Base-by-base conservation (phyloP, 2,329 filamentous ascomycete species). In the Pseudocercospora fijiensis region DNA sequence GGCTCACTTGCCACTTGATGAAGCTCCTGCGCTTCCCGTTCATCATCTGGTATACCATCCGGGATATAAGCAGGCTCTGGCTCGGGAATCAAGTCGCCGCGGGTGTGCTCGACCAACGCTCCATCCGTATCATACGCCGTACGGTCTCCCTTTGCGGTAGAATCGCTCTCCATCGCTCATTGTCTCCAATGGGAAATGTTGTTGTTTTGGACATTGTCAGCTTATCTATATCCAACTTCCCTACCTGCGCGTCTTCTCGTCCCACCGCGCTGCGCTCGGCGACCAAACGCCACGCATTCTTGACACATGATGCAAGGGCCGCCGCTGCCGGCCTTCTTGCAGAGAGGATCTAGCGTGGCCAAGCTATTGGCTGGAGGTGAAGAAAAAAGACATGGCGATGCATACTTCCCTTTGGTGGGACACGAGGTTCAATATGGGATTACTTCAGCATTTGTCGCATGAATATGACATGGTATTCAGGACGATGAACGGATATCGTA, bases 1-100 rank as follows among this genome's bases (percentile, higher is more conserved):
- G 37, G 58, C 33, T 26, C 27, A 11, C 27, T 45, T 11, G 59
- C 55, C n/a, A 69, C 63, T 37, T 60, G 45, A 3, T 58, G 70
- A 10, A 77, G 64, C 61, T 76, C 74, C 18, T 73, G 76, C 4
- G 75, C 75, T 68, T 77, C 75, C 45, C 70, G 69, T 57, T 74
- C 74, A 45, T 74, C 67, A 55, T 73, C 72, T 10, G 49, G 57
- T 11, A 61, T 63, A 2, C 47, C 61, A 22, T 68, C 63, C n/a
- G 61, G 60, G 4, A 67, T 45, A 37, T 73, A 68, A 18, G 66
- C 70, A 8, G 67, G 63, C 49, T 73, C 70, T 4, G 72, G 72
- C 37, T 72, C 69, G 6, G 69, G 67, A 11, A 72, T 69, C 4
- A 18, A 18, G 22, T 67, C 58, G 28, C 61, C 58, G 28, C 61